These are phyloP conservation scores for Pichia phayaonensis DNA, from an alignment of 805 yeast genomes.

Conservation along the genomic window DNA sequence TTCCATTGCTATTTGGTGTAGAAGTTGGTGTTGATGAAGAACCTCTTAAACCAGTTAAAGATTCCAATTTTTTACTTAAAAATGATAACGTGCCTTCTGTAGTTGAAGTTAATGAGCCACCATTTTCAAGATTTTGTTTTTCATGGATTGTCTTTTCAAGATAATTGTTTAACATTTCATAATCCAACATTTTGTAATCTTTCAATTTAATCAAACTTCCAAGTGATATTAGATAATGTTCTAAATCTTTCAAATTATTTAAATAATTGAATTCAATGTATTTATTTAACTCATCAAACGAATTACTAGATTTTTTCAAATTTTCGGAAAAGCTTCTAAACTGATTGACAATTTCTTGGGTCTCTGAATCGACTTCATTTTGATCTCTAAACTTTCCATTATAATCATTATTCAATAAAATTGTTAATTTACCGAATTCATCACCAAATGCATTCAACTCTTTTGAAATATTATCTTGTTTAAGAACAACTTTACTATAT, in stretches of 20 bases:
- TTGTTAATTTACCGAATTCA: conserved; percentile 61
- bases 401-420: conserved; percentile 25
- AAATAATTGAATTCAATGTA: conserved; percentile 72
- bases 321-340: conserved; percentile 32
- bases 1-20: conserved; percentile 36
- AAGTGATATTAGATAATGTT: conserved; percentile 64
- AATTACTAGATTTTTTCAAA: conserved; percentile 31
- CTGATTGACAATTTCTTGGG: conserved; percentile 22
- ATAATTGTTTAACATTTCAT: conserved; percentile 79
- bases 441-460: conserved; percentile 67
- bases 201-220: conserved; percentile 69
- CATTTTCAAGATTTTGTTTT: conserved; percentile 31
- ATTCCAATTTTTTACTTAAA: conserved; percentile 40
- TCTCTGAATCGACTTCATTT: conserved; percentile 16
- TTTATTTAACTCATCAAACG: conserved; percentile 27
- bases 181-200: conserved; percentile 86
- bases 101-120: conserved; percentile 29
- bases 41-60: conserved; percentile 34
- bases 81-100: conserved; percentile 30
- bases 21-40: conserved; percentile 13
- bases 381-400: conserved; percentile 24
- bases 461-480: conserved; percentile 62
- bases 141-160: conserved; percentile 64
- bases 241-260: conserved; percentile 77
- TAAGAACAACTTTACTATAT: conserved; percentile 62